Conservation (phyloP, 2,329 filamentous ascomycete genomes). For the Fusarium sp. region DNA sequence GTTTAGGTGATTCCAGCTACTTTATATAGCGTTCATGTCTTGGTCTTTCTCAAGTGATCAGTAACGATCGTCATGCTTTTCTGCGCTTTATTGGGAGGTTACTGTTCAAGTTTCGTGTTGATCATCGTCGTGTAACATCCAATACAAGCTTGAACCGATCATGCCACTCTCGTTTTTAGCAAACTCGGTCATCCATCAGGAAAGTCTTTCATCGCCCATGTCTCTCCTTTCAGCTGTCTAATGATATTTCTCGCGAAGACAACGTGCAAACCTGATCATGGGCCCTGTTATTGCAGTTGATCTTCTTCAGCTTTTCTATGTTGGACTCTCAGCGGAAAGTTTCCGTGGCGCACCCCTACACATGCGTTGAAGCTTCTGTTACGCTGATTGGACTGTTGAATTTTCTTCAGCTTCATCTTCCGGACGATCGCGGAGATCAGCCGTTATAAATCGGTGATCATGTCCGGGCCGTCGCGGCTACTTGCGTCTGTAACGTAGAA, state of each 20-base stretch:
- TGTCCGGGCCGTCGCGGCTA: constrained; percentile 3
- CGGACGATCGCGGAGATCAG: constrained; percentile 20
- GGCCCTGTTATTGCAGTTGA: not conserved
- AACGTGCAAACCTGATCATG: constrained; percentile 12
- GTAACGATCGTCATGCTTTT: constrained; percentile 4
- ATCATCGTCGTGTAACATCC: constrained; percentile 17
- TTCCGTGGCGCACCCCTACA: constrained; percentile 5
- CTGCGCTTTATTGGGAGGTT: not conserved
- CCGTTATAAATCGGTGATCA: constrained; percentile 15
- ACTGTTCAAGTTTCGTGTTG: constrained; percentile 22
- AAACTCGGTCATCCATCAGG: constrained; percentile 1
- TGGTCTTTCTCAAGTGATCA: not conserved
- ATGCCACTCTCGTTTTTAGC: not conserved
- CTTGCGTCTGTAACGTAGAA: not conserved
- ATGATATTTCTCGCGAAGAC: not conserved
- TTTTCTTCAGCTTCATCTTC: not conserved
- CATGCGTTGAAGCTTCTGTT: not conserved
- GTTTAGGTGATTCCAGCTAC: not conserved
- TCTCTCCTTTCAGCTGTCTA: constrained; percentile 29
- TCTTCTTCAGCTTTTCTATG: constrained; percentile 37
- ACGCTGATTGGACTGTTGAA: constrained; percentile 2
- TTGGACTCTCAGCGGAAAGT: not conserved
- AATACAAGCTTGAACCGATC: not conserved
- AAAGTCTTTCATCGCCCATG: not conserved
- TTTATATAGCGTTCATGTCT: constrained; percentile 11